These are phyloP conservation scores for Kodamaea ohmeri DNA, from an alignment of 1,139 yeast species.

Conservation along the genomic window DNA sequence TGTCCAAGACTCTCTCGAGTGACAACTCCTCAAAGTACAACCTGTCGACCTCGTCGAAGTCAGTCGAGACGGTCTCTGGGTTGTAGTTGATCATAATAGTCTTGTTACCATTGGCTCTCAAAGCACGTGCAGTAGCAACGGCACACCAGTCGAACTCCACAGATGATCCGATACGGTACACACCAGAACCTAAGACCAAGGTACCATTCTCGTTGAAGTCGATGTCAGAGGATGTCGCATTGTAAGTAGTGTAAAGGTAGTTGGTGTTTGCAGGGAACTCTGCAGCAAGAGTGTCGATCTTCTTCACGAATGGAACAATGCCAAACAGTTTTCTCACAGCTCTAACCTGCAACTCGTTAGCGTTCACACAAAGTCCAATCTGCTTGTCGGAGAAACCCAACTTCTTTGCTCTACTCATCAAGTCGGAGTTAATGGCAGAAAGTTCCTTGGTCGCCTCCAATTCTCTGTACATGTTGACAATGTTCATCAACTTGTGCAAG, in stretches of 20 bases:
- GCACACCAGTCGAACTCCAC: slow-evolving; percentile 99
- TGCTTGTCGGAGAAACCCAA: slow-evolving; percentile 95
- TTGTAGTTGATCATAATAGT: slow-evolving; percentile 97
- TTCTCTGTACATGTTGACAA: slow-evolving; percentile 83
- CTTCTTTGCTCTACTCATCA: slow-evolving; percentile 80
- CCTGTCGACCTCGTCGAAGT: slow-evolving; percentile 96
- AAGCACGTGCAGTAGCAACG: slow-evolving; percentile 91
- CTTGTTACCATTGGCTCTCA: slow-evolving; percentile 81
- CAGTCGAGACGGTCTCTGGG: slow-evolving; percentile 98
- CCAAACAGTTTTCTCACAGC: slow-evolving; percentile 72
- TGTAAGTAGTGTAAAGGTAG: slow-evolving; percentile 93
- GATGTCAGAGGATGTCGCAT: slow-evolving; percentile 84
- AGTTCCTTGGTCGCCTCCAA: slow-evolving; percentile 60
- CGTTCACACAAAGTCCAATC: slow-evolving; percentile 71
- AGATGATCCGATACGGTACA: slow-evolving; percentile 96
- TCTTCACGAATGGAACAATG: slow-evolving; percentile 89
- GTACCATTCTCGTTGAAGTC: slow-evolving; percentile 87
- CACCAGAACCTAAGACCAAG: slow-evolving; percentile 96
- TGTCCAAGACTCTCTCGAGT: slow-evolving; percentile 95
- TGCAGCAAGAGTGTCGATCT: slow-evolving; percentile 96
- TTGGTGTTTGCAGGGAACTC: slow-evolving; percentile 98
- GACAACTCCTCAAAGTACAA: slow-evolving; percentile 93
- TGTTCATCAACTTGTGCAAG: slow-evolving; percentile 84
- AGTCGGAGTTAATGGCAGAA: slow-evolving; percentile 59
- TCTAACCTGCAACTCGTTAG: slow-evolving; percentile 76